Conservation (phyloP, 2,329 filamentous ascomycete species). For the Penicillium sp. region DNA sequence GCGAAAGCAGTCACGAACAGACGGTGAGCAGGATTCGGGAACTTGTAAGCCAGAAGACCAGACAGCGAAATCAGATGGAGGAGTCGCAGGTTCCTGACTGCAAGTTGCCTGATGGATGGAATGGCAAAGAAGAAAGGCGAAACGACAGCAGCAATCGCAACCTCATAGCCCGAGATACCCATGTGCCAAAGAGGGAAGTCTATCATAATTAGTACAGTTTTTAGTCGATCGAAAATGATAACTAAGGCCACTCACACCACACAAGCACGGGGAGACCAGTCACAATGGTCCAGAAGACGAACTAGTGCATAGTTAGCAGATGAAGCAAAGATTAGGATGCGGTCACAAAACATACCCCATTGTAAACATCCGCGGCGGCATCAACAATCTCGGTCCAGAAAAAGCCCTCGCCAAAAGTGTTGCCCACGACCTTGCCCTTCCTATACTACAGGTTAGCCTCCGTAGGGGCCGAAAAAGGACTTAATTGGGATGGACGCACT, state of each 20-base stretch:
- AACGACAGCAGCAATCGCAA: conserved; percentile 80
- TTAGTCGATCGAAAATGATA: neutral
- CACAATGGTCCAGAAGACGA: conserved; percentile 93
- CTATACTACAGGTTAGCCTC: conserved; percentile 54
- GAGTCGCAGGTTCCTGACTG: conserved; percentile 71
- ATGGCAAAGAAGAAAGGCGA: conserved; percentile 81
- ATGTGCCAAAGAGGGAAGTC: conserved; percentile 98
- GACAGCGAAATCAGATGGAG: conserved; percentile 78
- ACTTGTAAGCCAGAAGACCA: conserved; percentile 79
- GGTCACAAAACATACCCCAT: conserved; percentile 67
- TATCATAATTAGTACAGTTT: conserved; percentile 44
- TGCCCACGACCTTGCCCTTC: conserved; percentile 75
- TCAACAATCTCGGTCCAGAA: conserved; percentile 77
- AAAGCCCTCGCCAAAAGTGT: conserved; percentile 74
- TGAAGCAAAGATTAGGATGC: neutral
- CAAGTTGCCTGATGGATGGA: conserved; percentile 68
- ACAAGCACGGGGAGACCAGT: conserved; percentile 87
- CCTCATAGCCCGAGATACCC: conserved; percentile 97
- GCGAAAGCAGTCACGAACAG: conserved; percentile 83
- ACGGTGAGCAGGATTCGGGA: conserved; percentile 73
- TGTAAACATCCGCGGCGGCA: conserved; percentile 85
- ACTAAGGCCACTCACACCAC: conserved; percentile 74
- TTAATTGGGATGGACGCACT: conserved; percentile 62
- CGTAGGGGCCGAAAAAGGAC: conserved; percentile 25
- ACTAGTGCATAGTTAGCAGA: conserved; percentile 59